phyloP scores from a whole-genome alignment of 2,329 filamentous ascomycete genomes.

The Neopestalotiopsis rosae region DNA sequence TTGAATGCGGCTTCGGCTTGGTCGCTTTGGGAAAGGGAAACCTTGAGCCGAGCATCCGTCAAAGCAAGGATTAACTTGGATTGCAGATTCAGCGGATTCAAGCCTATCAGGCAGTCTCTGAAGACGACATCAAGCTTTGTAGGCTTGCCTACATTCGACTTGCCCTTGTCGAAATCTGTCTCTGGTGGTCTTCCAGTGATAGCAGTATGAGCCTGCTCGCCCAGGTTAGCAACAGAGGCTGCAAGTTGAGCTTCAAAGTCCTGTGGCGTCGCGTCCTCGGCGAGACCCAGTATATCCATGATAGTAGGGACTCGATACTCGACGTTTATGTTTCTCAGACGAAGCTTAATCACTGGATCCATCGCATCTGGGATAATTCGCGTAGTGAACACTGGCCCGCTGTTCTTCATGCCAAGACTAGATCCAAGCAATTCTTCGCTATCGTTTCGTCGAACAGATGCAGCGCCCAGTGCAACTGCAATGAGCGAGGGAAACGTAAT shows the following conservation, averaged over 20 bases:
- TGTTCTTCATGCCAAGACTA: slow-evolving; percentile 31
- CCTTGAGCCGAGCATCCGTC: slow-evolving; percentile 76
- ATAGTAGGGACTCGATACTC: slow-evolving; percentile 89
- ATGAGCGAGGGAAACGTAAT: slow-evolving; percentile 85
- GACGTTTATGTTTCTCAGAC: slow-evolving; percentile 81
- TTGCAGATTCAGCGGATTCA: slow-evolving; percentile 77
- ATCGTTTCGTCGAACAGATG: slow-evolving; percentile 68
- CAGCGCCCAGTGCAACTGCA: slow-evolving; percentile 72
- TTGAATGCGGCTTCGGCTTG: slow-evolving; percentile 69
- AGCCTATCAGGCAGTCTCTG: slow-evolving; percentile 79
- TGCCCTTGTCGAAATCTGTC: slow-evolving; percentile 25
- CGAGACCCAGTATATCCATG: slow-evolving; percentile 77
- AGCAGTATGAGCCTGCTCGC: slow-evolving; percentile 63
- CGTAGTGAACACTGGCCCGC: slow-evolving; percentile 74
- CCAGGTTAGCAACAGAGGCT: slow-evolving; percentile 79
- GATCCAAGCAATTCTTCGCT: slow-evolving; percentile 75
- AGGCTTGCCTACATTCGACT: slow-evolving; percentile 52
- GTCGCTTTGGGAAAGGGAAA: slow-evolving; percentile 68
- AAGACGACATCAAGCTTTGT: slow-evolving; percentile 77
- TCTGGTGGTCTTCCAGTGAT: slow-evolving; percentile 41
- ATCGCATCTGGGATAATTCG: slow-evolving; percentile 93
- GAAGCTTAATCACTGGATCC: slow-evolving; percentile 87
- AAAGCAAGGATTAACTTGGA: slow-evolving; percentile 83
- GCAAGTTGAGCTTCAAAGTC: slow-evolving; percentile 79
- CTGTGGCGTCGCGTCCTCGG: slow-evolving; percentile 69